These are phyloP conservation scores for Aegilops sharonensis DNA, from an alignment of 176 grass and related monocot species.

Conservation along the genomic window DNA sequence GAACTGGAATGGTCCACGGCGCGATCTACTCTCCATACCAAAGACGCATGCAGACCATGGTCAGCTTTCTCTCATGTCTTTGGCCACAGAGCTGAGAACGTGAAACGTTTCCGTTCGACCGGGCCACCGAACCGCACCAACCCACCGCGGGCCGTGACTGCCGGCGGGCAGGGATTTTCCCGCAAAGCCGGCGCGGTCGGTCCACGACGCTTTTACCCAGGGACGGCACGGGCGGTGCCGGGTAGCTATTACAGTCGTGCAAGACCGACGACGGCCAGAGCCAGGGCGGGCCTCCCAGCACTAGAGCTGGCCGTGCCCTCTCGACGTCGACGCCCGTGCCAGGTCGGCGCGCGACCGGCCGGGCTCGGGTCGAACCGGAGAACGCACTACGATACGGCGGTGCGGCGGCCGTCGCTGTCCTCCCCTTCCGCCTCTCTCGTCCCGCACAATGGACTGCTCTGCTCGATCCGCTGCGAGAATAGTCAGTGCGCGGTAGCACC, in stretches of 20 bases:
- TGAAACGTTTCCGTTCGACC: background rate
- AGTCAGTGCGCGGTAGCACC: constrained; percentile 15
- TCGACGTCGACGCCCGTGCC: background rate
- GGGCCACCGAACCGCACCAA: constrained; percentile 1
- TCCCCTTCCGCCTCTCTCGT: background rate
- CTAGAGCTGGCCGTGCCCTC: background rate
- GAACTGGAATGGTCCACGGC: constrained; percentile 18
- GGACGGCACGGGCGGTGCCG: constrained; percentile 4
- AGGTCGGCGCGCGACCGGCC: background rate
- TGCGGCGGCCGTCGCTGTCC: constrained; percentile 36
- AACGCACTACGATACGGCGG: too few relatives aligned
- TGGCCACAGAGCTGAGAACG: background rate
- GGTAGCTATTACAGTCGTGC: background rate
- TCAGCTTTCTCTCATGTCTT: background rate
- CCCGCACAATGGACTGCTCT: constrained; percentile 15
- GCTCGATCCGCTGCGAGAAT: background rate
- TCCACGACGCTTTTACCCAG: background rate
- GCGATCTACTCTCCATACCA: background rate
- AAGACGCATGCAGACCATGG: background rate
- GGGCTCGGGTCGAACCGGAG: too few relatives aligned
- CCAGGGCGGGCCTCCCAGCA: background rate
- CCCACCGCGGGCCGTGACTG: background rate
- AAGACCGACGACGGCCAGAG: background rate
- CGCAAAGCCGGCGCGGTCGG: constrained; percentile 7
- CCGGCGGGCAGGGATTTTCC: background rate